Evolutionary conservation across 306 rosid species (phyloP), one percentile per base, ranked within the genome.

Genomic region (Quercus aquifolioides): DNA sequence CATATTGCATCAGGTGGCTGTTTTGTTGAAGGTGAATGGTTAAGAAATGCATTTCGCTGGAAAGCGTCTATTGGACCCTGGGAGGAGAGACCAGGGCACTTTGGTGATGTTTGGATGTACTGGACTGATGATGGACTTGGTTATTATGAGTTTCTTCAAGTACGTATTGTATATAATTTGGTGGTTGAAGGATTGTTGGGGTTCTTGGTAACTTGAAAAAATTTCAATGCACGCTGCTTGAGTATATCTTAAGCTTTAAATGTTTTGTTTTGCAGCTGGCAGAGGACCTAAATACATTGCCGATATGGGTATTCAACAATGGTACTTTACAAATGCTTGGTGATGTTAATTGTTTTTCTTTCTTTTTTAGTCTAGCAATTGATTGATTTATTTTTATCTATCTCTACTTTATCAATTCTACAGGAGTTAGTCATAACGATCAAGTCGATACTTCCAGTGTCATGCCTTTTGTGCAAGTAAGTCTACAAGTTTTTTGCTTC

Each of bases 111-210:
- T 79, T 95, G 99, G 99, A 89, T 75, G 89, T 95, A 95, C 80
- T 95, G 99, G 99, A 95, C 98, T 49, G 99, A 95, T 73, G 99
- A 95, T 81, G 99, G 98, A 26, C 88, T 95, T 74, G 99, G 99
- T 84, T 88, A 95, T 84, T 91, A 80, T 71, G 99, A 95, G 89
- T 93, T 95, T 88, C 97, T 95, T 65, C 98, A 90, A 89, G 99
- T 91, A 80, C 21, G 90, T 80, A 54, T 69, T 73, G 51, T 77
- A 25, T 60, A 59, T 56, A 82, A 4, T 67, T 67, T 62, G 5
- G 67, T 20, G 26, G 25, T 33, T 31, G n/a, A 18, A 41, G 43
- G 25, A 17, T 20, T 46, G 51, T 60, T 67, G 23, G 7, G 64
- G 71, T 69, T 82, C 58, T 33, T 59, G 63, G 65, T 30, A 69